Percentiles rank a stretch among this genome's conserved stretches.
These are phyloP conservation scores for Boletus austroedulis DNA, from an alignment of 1,284 basidiomycete genomes.

Conservation along the genomic window DNA sequence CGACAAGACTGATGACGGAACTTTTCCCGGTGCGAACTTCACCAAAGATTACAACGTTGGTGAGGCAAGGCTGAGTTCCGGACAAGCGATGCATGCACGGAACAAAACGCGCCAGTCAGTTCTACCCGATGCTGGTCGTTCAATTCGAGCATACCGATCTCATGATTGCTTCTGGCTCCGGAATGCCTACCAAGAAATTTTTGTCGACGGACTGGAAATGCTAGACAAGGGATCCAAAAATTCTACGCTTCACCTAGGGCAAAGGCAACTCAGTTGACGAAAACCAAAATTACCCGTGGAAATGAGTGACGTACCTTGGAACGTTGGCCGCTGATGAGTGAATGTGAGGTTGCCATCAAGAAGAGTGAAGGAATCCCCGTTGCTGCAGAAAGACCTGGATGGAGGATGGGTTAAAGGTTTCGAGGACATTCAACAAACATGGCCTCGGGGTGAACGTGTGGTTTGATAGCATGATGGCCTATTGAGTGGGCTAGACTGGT, in stretches of 20 bases:
- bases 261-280: not conserved
- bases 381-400: constrained; percentile 5
- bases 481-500: no score
- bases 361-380: not conserved
- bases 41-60: constrained; percentile 34
- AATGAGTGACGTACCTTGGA: constrained; percentile 14
- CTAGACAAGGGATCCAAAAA: not conserved
- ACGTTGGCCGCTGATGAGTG: no score
- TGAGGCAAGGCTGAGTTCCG: not conserved
- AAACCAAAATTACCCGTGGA: constrained; percentile 1
- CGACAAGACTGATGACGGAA: constrained; percentile 37
- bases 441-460: constrained; percentile 29
- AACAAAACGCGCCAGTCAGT: constrained; percentile 17
- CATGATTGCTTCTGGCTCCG: no score
- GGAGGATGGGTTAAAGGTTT: constrained; percentile 8
- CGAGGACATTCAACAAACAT: constrained; percentile 1
- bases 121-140: not conserved
- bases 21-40: constrained; percentile 37
- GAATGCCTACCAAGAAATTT: no score
- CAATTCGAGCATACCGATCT: constrained; percentile 14
- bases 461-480: no score
- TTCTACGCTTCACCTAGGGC: constrained; percentile 11
- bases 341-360: constrained; percentile 12
- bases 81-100: not conserved
- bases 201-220: no score